phyloP scores from a whole-genome alignment of 2,329 filamentous ascomycete species.

The Diplocarpon rosae region DNA sequence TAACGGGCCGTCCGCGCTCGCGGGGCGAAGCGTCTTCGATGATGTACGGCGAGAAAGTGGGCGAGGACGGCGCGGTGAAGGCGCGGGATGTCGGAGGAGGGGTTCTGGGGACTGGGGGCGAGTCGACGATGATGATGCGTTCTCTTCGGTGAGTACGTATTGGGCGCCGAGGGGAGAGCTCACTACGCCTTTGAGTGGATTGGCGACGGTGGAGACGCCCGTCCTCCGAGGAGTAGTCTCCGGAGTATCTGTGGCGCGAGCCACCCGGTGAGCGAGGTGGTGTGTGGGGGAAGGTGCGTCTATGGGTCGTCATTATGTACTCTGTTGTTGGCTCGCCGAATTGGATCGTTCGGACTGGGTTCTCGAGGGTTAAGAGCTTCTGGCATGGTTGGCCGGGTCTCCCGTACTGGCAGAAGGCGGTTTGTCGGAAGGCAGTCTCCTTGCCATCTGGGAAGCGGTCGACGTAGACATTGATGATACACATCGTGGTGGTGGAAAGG shows the following conservation, averaged over 20 bases:
- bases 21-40: constrained; percentile 5
- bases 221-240: constrained; percentile 17
- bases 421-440: constrained; percentile 28
- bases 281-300: constrained; percentile 16
- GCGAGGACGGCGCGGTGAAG: constrained; percentile 28
- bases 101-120: constrained; percentile 35
- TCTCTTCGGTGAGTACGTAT: constrained; percentile 29
- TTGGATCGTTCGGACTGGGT: constrained; percentile 31
- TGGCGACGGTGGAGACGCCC: constrained; percentile 30
- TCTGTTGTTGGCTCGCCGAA: constrained; percentile 28
- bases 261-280: constrained; percentile 20
- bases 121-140: constrained; percentile 35
- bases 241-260: constrained; percentile 26
- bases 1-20: constrained; percentile 19
- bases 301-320: constrained; percentile 30
- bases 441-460: constrained; percentile 38
- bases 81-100: constrained; percentile 35
- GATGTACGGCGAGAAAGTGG: constrained; percentile 16
- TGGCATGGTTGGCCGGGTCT: constrained; percentile 32
- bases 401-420: constrained; percentile 31
- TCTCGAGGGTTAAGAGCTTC: constrained; percentile 32
- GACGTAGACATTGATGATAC: constrained; percentile 37
- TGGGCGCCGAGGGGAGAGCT: constrained; percentile 16
- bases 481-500: constrained; percentile 34
- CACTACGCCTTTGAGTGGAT: constrained; percentile 27